Conservation (phyloP, 139 green algal species). For the Chara braunii region DNA sequence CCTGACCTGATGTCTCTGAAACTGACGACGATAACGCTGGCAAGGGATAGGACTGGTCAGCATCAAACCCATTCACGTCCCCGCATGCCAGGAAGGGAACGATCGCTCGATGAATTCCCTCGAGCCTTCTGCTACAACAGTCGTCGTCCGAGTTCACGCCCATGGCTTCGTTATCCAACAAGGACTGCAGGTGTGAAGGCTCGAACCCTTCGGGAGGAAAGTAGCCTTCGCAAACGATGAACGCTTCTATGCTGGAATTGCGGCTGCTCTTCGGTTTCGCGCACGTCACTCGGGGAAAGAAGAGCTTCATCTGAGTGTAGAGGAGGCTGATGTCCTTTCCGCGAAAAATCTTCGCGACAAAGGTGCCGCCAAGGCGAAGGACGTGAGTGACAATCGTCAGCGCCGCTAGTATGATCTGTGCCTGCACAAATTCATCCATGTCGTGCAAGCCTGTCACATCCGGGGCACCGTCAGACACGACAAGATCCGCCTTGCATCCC, state of each 20-base stretch:
- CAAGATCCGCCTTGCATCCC: slow-evolving; percentile 78
- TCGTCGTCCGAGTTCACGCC: background rate
- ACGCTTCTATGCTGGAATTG: slow-evolving; percentile 91
- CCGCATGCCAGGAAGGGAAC: slow-evolving; percentile 92
- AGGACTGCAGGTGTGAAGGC: slow-evolving; percentile 44
- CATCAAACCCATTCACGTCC: slow-evolving; percentile 80
- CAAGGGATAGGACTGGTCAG: slow-evolving; percentile 79
- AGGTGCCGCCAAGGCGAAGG: slow-evolving; percentile 71
- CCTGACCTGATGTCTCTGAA: background rate
- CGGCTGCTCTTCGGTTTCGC: slow-evolving; percentile 87
- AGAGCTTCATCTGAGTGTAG: slow-evolving; percentile 79
- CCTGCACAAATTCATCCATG: slow-evolving; percentile 92
- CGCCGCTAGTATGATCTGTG: slow-evolving; percentile 83
- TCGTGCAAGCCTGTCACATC: slow-evolving; percentile 98
- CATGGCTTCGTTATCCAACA: background rate
- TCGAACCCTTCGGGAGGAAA: slow-evolving; percentile 55
- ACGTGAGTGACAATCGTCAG: slow-evolving; percentile 68
- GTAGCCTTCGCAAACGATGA: slow-evolving; percentile 88
- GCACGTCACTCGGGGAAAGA: slow-evolving; percentile 86
- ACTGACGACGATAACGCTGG: background rate
- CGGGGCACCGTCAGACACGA: slow-evolving; percentile 93
- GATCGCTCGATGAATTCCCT: slow-evolving; percentile 38
- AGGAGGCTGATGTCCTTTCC: slow-evolving; percentile 84
- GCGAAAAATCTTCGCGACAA: slow-evolving; percentile 65
- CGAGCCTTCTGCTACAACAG: slow-evolving; percentile 5